Evolutionary conservation across 208 protist species (phyloP), one percentile per base, ranked within the genome.

Genomic region (Lotmaria passim): DNA sequence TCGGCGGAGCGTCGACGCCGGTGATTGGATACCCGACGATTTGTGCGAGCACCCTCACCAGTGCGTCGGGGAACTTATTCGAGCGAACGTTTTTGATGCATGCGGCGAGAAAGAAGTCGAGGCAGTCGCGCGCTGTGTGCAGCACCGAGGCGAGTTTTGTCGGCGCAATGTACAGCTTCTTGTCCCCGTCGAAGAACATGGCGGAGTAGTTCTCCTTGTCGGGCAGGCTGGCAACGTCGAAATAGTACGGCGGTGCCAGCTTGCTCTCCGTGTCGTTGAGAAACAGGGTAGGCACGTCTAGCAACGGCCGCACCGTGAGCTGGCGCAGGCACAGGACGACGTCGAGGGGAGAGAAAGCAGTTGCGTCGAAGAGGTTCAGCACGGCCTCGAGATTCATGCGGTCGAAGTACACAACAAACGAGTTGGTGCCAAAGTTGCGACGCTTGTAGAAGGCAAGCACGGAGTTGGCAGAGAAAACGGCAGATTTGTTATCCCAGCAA

Each of bases 81-180:
- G 86, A 83, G 46, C 86, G 72, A 1, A 94, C 78, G 33, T 86
- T 78, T 43, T 89, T 90, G 69, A 96, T 93, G 63, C 79, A 79
- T 26, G 89, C 76, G 8, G 87, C 89, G 36, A 96, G 78, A 61
- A 93, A 96, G 65, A 91, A 94, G 63, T 96, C 91, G 64, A 96
- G 90, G 71, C 86, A 93, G 30, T 93, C 78, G 7, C 89, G 80
- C 26, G 84, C 77, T 41, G 84, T 82, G 61, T 86, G 73, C 34
- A 96, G 44, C 14, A 80, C 71, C 15, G 51, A 47, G 30, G 86
- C 91, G 17, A 90, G 66, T 41, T 57, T 53, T 8, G 85, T 69
- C 17, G 82, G 69, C 31, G 88, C 80, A 5, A 94, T 57, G 61
- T 86, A 96, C 43, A 93, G 38, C 66, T 94, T 96, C 65, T 92